These are phyloP conservation scores for rapeseed (Brassica napus) DNA, from an alignment of 345 rosid genomes.

Conservation along the genomic window DNA sequence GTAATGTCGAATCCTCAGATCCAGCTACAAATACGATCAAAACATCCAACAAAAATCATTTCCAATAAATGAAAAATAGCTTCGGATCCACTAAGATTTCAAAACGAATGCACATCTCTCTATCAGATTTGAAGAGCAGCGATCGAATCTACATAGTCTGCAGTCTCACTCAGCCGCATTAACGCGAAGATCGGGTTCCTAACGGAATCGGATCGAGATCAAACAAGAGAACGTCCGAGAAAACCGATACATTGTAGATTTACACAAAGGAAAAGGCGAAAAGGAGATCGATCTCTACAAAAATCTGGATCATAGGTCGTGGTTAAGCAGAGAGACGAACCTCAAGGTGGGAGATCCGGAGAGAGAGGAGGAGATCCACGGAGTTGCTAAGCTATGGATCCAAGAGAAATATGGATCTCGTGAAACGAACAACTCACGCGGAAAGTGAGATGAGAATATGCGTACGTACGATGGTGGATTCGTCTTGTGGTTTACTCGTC, in stretches of 20 bases:
- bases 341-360: constrained; percentile 36
- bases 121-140: constrained; percentile 12
- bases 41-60: background rate
- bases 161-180: constrained; percentile 19
- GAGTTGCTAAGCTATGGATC: constrained; percentile 14
- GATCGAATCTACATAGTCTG: constrained; percentile 10
- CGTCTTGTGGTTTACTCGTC: constrained; percentile 17
- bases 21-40: constrained; percentile 5
- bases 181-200: constrained; percentile 4
- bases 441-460: background rate
- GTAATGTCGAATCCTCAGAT: constrained; percentile 22
- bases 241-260: constrained; percentile 24
- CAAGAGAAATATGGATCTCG: constrained; percentile 33
- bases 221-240: background rate
- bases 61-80: background rate
- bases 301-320: background rate
- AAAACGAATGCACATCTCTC: constrained; percentile 7
- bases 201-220: constrained; percentile 28
- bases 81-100: background rate
- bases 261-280: background rate
- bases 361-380: constrained; percentile 31
- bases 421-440: constrained; percentile 17
- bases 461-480: constrained; percentile 10
- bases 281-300: constrained; percentile 23
- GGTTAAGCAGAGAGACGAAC: constrained; percentile 31